Evolutionary conservation across 2,329 filamentous ascomycete genomes (phyloP), one percentile per base, ranked within the genome.

Genomic region (Neofusicoccum laricinum): DNA sequence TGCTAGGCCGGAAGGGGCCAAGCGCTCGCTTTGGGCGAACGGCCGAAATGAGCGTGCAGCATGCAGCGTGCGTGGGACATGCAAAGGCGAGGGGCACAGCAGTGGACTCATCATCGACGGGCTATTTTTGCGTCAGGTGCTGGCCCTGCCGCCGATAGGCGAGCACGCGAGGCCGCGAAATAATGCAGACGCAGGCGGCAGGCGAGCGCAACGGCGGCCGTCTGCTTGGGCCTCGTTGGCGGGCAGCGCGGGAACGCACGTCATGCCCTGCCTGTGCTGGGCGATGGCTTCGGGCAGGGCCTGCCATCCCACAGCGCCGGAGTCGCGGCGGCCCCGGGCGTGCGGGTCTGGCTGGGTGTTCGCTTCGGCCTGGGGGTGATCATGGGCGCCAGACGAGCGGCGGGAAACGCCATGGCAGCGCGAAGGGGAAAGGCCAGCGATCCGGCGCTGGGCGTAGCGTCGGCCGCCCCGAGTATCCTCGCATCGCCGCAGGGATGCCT

Each of bases 41-140:
- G 48, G 46, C 61, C 61, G 61, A 63, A 63, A 63, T 63, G 61
- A 63, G 25, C 36, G 55, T 59, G 59, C 59, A 62, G 59, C 59
- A 50, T 51, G 55, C 55, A 59, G 53, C 53, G 53, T n/a, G 38
- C 53, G 6, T 21, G 49, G 32, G 38, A 46, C 55, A 59, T 59
- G 55, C 55, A 59, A 48, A 59, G 55, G 55, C 55, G 55, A 59
- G 53, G 53, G 53, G 53, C 58, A 40, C 51, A 25, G 53, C 53
- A 51, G 40, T 32, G 30, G 34, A 49, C 53, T 45, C 55, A 59
- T 59, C 55, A 46, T 59, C 55, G 43, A 36, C 41, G 41, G 55
- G 30, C 55, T 48, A 59, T 59, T 59, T 59, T 48, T 59, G 55
- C 41, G 41, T 58, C 53, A 34, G 38, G 10, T 40, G 17, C 11